phyloP scores from a whole-genome alignment of 2,329 filamentous ascomycete genomes.

The Alternaria rosae region DNA sequence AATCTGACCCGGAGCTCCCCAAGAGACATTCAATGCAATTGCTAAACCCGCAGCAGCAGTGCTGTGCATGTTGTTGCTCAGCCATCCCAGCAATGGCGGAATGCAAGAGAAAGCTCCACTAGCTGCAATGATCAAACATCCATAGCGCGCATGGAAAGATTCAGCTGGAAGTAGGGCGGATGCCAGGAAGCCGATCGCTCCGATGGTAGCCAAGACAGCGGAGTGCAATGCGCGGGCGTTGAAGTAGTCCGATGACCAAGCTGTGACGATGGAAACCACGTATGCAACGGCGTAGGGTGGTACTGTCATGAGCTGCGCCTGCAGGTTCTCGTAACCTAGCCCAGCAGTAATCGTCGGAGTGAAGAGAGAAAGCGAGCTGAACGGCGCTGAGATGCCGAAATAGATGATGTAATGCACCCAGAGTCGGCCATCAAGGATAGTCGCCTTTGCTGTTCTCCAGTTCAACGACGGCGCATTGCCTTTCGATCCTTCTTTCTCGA shows the following conservation, averaged over 20 bases:
- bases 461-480: slow-evolving; percentile 49
- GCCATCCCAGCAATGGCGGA: slow-evolving; percentile 74
- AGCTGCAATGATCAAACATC: slow-evolving; percentile 72
- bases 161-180: slow-evolving; percentile 69
- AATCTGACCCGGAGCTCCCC: slow-evolving; percentile 74
- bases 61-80: slow-evolving; percentile 71
- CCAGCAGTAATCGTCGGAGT: slow-evolving; percentile 71
- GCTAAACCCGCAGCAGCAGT: slow-evolving; percentile 72
- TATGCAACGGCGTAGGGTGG: slow-evolving; percentile 71
- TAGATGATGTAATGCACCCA: slow-evolving; percentile 60
- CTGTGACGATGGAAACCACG: slow-evolving; percentile 52
- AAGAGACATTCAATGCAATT: slow-evolving; percentile 73
- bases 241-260: slow-evolving; percentile 31
- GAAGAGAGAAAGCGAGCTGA: slow-evolving; percentile 60
- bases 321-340: slow-evolving; percentile 60
- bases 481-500: slow-evolving; percentile 55
- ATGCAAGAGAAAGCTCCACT: slow-evolving; percentile 73
- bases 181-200: slow-evolving; percentile 65
- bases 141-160: slow-evolving; percentile 69
- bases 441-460: slow-evolving; percentile 58
- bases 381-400: slow-evolving; percentile 34
- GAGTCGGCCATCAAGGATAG: slow-evolving; percentile 59
- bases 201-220: slow-evolving; percentile 51
- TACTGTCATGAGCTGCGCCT: slow-evolving; percentile 72
- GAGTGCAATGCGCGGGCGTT: slow-evolving; percentile 59